phyloP scores from a whole-genome alignment of 2,329 filamentous ascomycete species.

The Bertia moriformis region DNA sequence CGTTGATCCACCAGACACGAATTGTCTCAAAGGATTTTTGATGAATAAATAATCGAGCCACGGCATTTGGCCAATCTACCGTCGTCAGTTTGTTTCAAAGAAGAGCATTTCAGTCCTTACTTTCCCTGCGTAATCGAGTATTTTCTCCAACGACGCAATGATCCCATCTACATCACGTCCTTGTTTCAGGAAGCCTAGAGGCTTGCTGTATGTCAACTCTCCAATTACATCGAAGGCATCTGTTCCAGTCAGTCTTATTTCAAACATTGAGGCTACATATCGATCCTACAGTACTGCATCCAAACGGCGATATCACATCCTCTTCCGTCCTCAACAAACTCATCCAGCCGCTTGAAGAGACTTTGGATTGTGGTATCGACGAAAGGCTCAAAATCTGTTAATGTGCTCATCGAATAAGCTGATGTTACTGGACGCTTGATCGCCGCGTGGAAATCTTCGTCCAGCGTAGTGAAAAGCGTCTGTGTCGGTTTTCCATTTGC shows the following conservation, averaged over 20 bases:
- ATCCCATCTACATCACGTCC: not conserved
- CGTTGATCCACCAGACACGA: not conserved
- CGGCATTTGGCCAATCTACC: slow-evolving; percentile 1
- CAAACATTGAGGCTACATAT: too few species aligned
- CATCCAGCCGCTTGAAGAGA: slow-evolving; percentile 27
- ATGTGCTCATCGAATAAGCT: slow-evolving; percentile 15
- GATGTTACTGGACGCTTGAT: slow-evolving; percentile 21
- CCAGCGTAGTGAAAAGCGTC: not conserved
- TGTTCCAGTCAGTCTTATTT: not conserved
- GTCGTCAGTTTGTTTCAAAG: not conserved
- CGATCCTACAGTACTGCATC: not conserved
- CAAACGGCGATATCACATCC: not conserved
- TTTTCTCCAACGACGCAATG: not conserved
- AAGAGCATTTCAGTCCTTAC: not conserved
- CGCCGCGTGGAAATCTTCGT: slow-evolving; percentile 4
- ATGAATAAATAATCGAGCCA: not conserved
- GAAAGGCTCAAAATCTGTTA: slow-evolving; percentile 13
- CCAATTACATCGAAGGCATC: slow-evolving; percentile 1
- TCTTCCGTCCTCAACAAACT: slow-evolving; percentile 4
- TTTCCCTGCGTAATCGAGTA: not conserved
- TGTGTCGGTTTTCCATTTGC: slow-evolving; percentile 11
- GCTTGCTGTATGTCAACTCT: not conserved
- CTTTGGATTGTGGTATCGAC: slow-evolving; percentile 20
- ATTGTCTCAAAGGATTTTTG: not conserved
- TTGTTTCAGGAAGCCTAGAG: not conserved